phyloP scores from a whole-genome alignment of 257 asterid genomes.

The Vinca minor region DNA sequence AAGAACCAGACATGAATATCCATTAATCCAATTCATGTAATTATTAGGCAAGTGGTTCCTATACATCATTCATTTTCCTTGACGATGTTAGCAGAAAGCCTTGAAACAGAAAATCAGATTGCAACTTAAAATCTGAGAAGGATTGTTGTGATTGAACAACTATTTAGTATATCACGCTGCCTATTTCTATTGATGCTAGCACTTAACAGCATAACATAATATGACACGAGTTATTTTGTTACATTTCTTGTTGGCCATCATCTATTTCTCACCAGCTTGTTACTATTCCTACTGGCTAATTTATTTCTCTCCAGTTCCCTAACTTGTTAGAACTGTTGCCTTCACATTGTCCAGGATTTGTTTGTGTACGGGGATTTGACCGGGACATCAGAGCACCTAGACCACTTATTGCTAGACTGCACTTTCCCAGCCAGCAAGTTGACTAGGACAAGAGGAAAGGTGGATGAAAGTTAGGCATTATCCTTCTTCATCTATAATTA shows the following conservation, averaged over 20 bases:
- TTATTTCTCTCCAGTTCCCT: not conserved
- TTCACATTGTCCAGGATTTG: conserved; percentile 57
- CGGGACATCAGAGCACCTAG: conserved; percentile 71
- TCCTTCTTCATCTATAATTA: not conserved
- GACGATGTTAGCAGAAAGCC: not conserved
- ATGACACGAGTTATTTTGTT: not conserved
- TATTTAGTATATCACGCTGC: not conserved
- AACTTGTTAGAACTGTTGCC: not conserved
- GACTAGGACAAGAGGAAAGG: conserved; percentile 46
- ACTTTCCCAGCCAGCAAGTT: conserved; percentile 79
- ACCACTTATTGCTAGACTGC: conserved; percentile 81
- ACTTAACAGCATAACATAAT: not conserved
- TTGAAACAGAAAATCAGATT: not conserved
- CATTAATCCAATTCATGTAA: not conserved
- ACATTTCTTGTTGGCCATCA: not conserved
- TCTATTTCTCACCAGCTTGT: not conserved
- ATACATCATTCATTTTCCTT: not conserved
- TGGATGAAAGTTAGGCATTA: conserved; percentile 27
- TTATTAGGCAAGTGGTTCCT: not conserved
- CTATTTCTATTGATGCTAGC: not conserved
- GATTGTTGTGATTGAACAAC: not conserved
- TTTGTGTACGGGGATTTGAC: conserved; percentile 94
- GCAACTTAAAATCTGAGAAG: not conserved
- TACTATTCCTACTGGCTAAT: not conserved
- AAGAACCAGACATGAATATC: not conserved